phyloP scores from a whole-genome alignment of 2,329 filamentous ascomycete genomes.

The Colletotrichum spaethianum region DNA sequence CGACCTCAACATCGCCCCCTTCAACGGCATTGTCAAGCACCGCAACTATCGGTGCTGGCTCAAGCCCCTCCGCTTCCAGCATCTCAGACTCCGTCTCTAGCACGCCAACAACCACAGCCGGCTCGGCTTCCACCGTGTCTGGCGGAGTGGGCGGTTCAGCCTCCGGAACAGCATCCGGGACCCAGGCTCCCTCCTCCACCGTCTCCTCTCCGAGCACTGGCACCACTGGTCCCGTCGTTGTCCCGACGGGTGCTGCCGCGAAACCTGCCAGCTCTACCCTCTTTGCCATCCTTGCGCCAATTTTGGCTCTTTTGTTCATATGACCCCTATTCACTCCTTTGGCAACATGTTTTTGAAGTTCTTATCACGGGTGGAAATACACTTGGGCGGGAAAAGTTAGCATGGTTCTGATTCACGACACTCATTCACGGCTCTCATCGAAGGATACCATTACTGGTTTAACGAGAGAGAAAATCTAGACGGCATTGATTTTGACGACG shows the following conservation, averaged over 20 bases:
- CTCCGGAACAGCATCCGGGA: not conserved
- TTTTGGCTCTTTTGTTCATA: constrained; percentile 33
- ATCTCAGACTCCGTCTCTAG: not conserved
- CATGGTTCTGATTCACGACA: constrained; percentile 21
- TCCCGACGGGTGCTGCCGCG: constrained; percentile 2
- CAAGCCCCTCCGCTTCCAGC: constrained; percentile 10
- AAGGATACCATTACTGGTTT: not conserved
- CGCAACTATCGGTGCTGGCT: not conserved
- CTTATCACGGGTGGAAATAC: constrained; percentile 2
- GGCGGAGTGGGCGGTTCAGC: not conserved
- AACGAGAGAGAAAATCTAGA: not conserved
- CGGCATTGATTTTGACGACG: constrained; percentile 1
- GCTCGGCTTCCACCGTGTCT: not conserved
- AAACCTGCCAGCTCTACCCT: constrained; percentile 18
- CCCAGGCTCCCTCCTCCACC: constrained; percentile 4
- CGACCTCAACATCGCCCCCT: not conserved
- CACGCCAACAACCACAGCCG: not conserved
- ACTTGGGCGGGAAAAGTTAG: constrained; percentile 17
- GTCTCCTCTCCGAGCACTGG: constrained; percentile 13
- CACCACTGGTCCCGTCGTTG: not conserved
- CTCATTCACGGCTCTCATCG: constrained; percentile 4
- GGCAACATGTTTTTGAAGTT: not conserved
- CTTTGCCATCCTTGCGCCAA: constrained; percentile 23
- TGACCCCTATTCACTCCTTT: constrained; percentile 20
- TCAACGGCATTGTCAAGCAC: not conserved